These are phyloP conservation scores for Sporothrix brasiliensis DNA, from an alignment of 2,329 filamentous ascomycete species.

Conservation along the genomic window DNA sequence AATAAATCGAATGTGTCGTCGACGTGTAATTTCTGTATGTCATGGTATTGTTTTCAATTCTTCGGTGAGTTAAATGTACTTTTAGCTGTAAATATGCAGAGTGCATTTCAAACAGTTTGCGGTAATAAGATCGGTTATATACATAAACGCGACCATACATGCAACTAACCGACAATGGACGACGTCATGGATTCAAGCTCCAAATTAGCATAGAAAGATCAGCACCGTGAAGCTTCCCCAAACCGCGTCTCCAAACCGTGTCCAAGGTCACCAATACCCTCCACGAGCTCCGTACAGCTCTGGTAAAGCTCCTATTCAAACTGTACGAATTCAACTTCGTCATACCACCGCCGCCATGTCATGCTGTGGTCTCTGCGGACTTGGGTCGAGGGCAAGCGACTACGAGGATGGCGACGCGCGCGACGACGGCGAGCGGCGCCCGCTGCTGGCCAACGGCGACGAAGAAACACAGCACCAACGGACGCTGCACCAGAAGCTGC, in stretches of 20 bases:
- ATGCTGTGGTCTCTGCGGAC: neutral
- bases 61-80: no score
- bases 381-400: conserved; percentile 1
- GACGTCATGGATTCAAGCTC: conserved; percentile 7
- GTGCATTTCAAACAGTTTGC: no score
- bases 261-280: no score
- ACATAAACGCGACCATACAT: neutral
- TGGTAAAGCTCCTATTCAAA: neutral
- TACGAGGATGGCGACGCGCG: conserved; percentile 25
- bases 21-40: no score
- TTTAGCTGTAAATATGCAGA: no score
- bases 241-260: no score
- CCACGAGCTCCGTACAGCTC: neutral
- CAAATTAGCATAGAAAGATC: neutral
- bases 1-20: no score
- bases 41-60: no score
- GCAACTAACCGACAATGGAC: conserved; percentile 10
- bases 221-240: neutral
- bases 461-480: conserved; percentile 80
- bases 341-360: neutral
- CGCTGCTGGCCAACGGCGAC: conserved; percentile 31
- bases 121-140: neutral
- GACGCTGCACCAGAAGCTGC: conserved; percentile 82
- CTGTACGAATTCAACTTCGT: neutral
- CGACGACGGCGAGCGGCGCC: conserved; percentile 22